phyloP scores from a whole-genome alignment of 495 filamentous ascomycete genomes.

The Tuber aestivum region DNA sequence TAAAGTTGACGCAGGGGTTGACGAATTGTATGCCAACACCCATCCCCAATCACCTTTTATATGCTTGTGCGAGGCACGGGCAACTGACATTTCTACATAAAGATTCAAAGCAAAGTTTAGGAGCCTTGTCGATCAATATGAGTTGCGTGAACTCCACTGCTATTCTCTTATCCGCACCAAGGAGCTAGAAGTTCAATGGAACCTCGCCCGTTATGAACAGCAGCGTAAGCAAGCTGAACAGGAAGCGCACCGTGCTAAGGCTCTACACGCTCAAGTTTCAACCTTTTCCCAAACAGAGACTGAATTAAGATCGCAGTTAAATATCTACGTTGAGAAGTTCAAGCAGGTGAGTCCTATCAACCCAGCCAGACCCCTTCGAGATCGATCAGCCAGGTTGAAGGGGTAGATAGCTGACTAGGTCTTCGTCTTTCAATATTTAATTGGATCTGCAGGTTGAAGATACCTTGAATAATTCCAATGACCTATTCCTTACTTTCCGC shows the following conservation, averaged over 20 bases:
- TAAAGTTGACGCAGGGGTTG: constrained; percentile 71
- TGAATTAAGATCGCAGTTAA: constrained; percentile 87
- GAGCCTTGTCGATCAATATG: constrained; percentile 89
- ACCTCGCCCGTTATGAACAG: constrained; percentile 77
- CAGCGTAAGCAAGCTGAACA: constrained; percentile 79
- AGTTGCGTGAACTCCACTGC: constrained; percentile 87
- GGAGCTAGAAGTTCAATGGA: constrained; percentile 90
- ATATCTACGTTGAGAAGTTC: constrained; percentile 99
- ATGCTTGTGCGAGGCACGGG: constrained; percentile 3
- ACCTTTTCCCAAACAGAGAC: constrained; percentile 95
- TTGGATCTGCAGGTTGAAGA: constrained; percentile 74
- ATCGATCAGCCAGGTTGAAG: background rate
- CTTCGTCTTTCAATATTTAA: constrained; percentile 24
- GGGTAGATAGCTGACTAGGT: background rate
- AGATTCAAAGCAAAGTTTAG: constrained; percentile 77
- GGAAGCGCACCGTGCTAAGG: constrained; percentile 69
- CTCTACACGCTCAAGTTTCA: constrained; percentile 81
- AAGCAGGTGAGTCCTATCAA: constrained; percentile 71
- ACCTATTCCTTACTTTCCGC: constrained; percentile 93
- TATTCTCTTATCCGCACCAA: constrained; percentile 83
- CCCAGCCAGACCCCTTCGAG: constrained; percentile 6
- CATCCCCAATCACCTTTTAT: background rate
- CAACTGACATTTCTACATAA: constrained; percentile 28
- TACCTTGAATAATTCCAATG: constrained; percentile 97
- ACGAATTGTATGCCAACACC: constrained; percentile 63